Percentiles rank a stretch among this genome's conserved stretches.
Conservation (phyloP, 441 rosid species). For the Bocquillonia castaneifolia region DNA sequence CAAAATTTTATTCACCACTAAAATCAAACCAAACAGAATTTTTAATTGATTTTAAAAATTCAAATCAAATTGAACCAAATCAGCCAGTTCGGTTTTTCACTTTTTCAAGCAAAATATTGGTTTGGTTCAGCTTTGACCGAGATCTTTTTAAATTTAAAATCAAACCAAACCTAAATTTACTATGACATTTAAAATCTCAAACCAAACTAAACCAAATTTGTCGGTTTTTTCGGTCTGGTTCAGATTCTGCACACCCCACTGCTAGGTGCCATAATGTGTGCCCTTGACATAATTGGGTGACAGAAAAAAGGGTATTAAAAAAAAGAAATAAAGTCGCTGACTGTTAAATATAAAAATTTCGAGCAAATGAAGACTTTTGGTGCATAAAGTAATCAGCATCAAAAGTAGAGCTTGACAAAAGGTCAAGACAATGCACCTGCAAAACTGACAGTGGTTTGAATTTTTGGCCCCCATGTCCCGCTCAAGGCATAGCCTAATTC, state of each 20-base stretch:
- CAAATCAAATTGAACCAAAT: too few species aligned
- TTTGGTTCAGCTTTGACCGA: background rate
- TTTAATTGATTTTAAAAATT: too few species aligned
- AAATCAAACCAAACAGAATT: too few species aligned
- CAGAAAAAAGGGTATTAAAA: slow-evolving; percentile 5
- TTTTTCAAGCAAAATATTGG: background rate
- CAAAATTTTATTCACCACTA: too few species aligned
- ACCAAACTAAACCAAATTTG: too few species aligned
- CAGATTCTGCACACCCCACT: background rate
- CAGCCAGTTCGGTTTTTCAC: too few species aligned
- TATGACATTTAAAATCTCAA: too few species aligned
- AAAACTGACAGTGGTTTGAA: slow-evolving; percentile 33
- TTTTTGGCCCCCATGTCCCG: slow-evolving; percentile 40
- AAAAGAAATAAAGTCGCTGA: background rate
- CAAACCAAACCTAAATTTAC: background rate
- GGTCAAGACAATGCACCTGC: slow-evolving; percentile 37
- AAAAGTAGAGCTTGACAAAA: slow-evolving; percentile 24
- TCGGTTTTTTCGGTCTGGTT: too few species aligned
- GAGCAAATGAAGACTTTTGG: slow-evolving; percentile 24
- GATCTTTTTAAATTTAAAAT: background rate
- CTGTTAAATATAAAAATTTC: background rate
- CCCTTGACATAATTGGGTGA: slow-evolving; percentile 4
- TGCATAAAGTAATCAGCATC: slow-evolving; percentile 14
- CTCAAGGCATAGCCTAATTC: slow-evolving; percentile 47
- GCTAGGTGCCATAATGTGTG: slow-evolving; percentile 1